Evolutionary conservation across 2,329 filamentous ascomycete genomes (phyloP), one percentile per base, ranked within the genome.

Genomic region (Trichoderma asperellum): DNA sequence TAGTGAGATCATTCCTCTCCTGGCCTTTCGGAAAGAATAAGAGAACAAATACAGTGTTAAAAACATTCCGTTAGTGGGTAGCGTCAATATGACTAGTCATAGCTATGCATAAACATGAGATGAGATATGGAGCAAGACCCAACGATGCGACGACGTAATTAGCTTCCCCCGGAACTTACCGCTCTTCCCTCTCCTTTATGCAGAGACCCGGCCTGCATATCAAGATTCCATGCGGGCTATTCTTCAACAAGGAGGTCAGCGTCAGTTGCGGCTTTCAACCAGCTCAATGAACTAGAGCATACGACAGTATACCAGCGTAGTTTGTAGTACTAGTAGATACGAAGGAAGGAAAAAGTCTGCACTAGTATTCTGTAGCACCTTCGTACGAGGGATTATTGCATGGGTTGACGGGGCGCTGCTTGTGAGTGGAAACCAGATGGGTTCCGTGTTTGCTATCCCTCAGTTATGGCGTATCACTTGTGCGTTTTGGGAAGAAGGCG

Each of bases 361-460:
- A 37, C 35, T 37, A n/a, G n/a, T 35, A 64, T 43, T 4, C 35
- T 6, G n/a, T 43, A 63, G 47, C 11, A 63, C 60, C 14, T 32
- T 16, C n/a, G 27, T 8, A 49, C 27, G 43, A 14, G 37, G 11
- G 35, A 43, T 40, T 34, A 57, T n/a, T 40, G 53, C 52, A 24
- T 24, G 29, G n/a, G 29, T 35, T 16, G 29, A 65, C 53, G 37
- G 37, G 40, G n/a, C 37, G 29, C 43, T 47, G 62, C 62, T 24
- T 57, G 16, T 21, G 27, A 37, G 62, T 47, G 62, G 53, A 47
- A 57, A 40, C 37, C n/a, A 55, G 55, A 55, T 16, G 12, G 14
- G 37, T 37, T 47, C 35, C 62, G 43, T 29, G 61, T 64, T 64
- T 56, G 61, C 49, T 56, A 32, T 52, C 35, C 52, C n/a, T 24